Percentiles rank a stretch among this genome's conserved stretches.
These are phyloP conservation scores for Gamarada debralockiae DNA, from an alignment of 495 filamentous ascomycete species.

Conservation along the genomic window DNA sequence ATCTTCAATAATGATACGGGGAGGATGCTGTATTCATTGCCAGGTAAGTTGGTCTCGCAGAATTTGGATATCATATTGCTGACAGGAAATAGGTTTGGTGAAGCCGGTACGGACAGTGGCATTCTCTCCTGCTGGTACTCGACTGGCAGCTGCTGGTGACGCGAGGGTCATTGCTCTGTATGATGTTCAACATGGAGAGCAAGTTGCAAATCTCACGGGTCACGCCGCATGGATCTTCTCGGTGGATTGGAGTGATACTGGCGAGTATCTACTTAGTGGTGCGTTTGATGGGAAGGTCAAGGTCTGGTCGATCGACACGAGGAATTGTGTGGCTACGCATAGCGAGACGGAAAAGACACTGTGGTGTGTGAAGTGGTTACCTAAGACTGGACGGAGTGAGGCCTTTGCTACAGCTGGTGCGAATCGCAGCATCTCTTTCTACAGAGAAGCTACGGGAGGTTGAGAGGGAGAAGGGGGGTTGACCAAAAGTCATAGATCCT, in stretches of 20 bases:
- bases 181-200: slow-evolving; percentile 87
- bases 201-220: slow-evolving; percentile 77
- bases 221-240: slow-evolving; percentile 84
- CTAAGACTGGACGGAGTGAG: slow-evolving; percentile 71
- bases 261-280: slow-evolving; percentile 86
- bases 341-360: slow-evolving; percentile 82
- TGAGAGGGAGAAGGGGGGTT: slow-evolving; percentile 24
- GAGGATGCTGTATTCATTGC: slow-evolving; percentile 78
- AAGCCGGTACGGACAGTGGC: slow-evolving; percentile 79
- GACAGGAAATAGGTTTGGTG: slow-evolving; percentile 58
- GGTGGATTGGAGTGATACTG: slow-evolving; percentile 89
- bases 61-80: background rate
- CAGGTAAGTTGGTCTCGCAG: slow-evolving; percentile 49
- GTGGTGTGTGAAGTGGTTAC: slow-evolving; percentile 87
- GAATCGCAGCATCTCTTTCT: slow-evolving; percentile 77
- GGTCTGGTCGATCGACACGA: slow-evolving; percentile 85
- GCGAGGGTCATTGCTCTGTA: slow-evolving; percentile 85
- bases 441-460: slow-evolving; percentile 82
- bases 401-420: slow-evolving; percentile 85
- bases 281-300: slow-evolving; percentile 90
- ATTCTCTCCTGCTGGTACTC: slow-evolving; percentile 79
- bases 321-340: slow-evolving; percentile 87
- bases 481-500: no score
- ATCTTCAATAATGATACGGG: slow-evolving; percentile 91
- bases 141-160: slow-evolving; percentile 91